Evolutionary conservation across 2,329 filamentous ascomycete genomes (phyloP).

Genomic region (Botrytis sinoallii): DNA sequence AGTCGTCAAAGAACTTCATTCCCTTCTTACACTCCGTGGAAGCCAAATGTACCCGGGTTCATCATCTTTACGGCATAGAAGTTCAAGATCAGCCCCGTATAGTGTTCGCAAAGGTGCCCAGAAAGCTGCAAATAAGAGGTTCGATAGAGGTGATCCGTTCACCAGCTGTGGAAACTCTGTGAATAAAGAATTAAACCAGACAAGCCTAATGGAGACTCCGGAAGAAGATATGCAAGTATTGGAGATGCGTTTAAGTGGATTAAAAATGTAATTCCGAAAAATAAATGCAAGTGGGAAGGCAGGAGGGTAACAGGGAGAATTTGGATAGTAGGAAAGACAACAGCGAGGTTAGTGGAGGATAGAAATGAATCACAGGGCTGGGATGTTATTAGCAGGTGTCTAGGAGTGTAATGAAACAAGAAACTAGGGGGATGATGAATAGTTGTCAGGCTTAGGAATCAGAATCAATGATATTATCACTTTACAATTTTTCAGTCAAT

Average conservation of each 20-base stretch:
- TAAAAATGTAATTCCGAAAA: not conserved
- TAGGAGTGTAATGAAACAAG: not conserved
- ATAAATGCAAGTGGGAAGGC: not conserved
- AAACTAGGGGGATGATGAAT: too few relatives aligned
- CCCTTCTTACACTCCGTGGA: too few relatives aligned
- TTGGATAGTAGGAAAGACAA: not conserved
- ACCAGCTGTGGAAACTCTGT: not conserved
- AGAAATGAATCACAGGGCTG: not conserved
- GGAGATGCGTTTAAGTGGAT: not conserved
- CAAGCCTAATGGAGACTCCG: fast-evolving
- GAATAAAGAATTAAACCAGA: fast-evolving
- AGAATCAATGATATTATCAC: not conserved
- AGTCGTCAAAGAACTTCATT: too few relatives aligned
- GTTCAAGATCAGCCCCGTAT: too few relatives aligned
- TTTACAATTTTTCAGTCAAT: not conserved
- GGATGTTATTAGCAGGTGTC: not conserved
- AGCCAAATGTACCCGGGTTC: too few relatives aligned
- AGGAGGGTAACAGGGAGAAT: not conserved
- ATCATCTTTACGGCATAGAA: too few relatives aligned
- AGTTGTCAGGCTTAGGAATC: not conserved
- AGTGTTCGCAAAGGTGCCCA: not conserved
- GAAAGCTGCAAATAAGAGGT: fast-evolving
- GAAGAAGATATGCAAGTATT: not conserved
- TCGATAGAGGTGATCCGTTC: not conserved
- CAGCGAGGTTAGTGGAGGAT: not conserved